These are phyloP conservation scores for Cucumis hystrix DNA, from an alignment of 306 rosid species.

Conservation along the genomic window DNA sequence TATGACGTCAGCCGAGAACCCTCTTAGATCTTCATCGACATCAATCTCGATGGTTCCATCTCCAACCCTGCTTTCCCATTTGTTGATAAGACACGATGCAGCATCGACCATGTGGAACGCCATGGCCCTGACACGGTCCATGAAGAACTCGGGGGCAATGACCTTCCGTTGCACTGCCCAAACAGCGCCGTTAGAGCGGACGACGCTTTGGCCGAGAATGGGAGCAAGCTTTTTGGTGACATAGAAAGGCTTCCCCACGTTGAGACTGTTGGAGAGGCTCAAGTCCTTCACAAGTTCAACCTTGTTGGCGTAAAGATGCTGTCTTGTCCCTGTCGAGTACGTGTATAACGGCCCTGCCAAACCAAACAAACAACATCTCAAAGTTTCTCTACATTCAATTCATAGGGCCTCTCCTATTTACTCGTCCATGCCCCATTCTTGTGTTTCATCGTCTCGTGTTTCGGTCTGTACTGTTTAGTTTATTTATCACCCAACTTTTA, in stretches of 20 bases:
- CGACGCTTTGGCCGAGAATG: conserved; percentile 73
- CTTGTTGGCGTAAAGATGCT: conserved; percentile 61
- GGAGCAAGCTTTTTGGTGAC: conserved; percentile 62
- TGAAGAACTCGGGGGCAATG: conserved; percentile 80
- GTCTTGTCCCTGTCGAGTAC: conserved; percentile 71
- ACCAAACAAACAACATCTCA: neutral
- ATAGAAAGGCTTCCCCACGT: conserved; percentile 70
- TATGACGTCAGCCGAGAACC: conserved; percentile 73
- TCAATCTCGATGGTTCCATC: conserved; percentile 34
- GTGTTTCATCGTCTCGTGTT: too few relatives aligned
- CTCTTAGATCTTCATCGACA: conserved; percentile 56
- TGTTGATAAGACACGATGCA: conserved; percentile 32
- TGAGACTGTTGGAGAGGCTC: conserved; percentile 40
- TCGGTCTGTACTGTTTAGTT: too few relatives aligned
- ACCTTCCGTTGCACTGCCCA: conserved; percentile 89
- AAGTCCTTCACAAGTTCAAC: conserved; percentile 70
- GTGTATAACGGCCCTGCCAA: conserved; percentile 61
- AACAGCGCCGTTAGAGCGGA: conserved; percentile 55
- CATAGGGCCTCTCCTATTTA: neutral
- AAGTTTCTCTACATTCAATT: neutral
- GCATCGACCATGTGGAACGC: conserved; percentile 60
- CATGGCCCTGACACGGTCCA: conserved; percentile 92
- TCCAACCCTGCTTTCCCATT: conserved; percentile 50
- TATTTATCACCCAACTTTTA: too few relatives aligned
- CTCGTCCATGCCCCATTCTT: neutral